Conservation (phyloP, 1,284 basidiomycete species). For the Sphagnurus paluster region DNA sequence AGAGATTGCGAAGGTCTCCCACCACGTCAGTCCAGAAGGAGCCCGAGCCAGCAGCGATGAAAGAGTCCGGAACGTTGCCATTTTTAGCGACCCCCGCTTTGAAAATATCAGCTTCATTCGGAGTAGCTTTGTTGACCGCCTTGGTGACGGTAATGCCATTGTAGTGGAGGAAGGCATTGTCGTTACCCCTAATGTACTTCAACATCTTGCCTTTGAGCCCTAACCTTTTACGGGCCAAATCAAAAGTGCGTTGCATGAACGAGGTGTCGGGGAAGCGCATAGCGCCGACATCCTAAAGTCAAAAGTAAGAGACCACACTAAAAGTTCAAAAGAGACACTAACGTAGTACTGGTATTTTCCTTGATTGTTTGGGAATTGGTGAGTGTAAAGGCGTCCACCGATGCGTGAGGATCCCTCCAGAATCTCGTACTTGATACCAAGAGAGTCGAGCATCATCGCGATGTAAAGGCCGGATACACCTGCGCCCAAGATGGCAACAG, state of each 20-base stretch:
- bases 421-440: conserved; percentile 34
- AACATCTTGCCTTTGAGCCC: conserved; percentile 16
- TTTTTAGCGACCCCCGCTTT: conserved; percentile 9
- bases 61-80: conserved; percentile 15
- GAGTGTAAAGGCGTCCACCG: conserved; percentile 38
- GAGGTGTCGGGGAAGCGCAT: conserved; percentile 30
- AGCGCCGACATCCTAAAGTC: conserved; percentile 28
- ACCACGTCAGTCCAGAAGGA: conserved; percentile 14
- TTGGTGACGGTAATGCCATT: conserved; percentile 8
- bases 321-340: conserved; percentile 14
- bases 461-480: conserved; percentile 33
- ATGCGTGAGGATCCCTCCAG: conserved; percentile 32
- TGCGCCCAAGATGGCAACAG: conserved; percentile 29
- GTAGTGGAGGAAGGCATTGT: conserved; percentile 11
- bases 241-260: conserved; percentile 28
- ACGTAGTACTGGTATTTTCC: conserved; percentile 24
- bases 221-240: conserved; percentile 24
- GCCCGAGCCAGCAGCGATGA: conserved; percentile 5
- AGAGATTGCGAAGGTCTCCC: conserved; percentile 16
- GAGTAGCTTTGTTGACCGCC: neutral
- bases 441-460: conserved; percentile 34
- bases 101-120: conserved; percentile 11
- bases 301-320: conserved; percentile 2
- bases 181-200: conserved; percentile 14
- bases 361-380: conserved; percentile 25